Base-by-base conservation (phyloP, 257 asterid species). In the Euphrasia confusa region DNA sequence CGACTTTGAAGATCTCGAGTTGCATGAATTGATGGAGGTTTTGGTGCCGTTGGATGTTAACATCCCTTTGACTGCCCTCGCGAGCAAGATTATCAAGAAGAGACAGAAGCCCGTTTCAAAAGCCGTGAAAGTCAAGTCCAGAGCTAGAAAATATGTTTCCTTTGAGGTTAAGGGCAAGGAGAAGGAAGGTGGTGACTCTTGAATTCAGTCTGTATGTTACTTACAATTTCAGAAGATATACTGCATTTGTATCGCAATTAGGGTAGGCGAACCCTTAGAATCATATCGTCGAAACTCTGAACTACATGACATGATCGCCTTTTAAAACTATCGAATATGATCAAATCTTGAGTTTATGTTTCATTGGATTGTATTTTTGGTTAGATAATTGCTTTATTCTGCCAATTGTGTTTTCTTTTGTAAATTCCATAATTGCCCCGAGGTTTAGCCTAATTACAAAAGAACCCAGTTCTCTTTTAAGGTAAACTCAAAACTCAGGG, bases 1-100 rank as follows among this genome's bases (percentile, higher is more conserved):
- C 0, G 96, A 87, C 17, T 63, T 64, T 26, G 90, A 87, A 78
- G 94, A 87, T 64, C 81, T 87, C 30, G 86, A 83, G 17, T 83
- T 90, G 89, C 50, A 17, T 45, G 94, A 87, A 61, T 64, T 87
- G 72, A 72, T 74, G 71, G 60, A 73, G 58, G 18, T 84, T 61
- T 75, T 87, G 26, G 78, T 11, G 50, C 96, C 94, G 12, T 39
- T 87, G 54, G 94, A 83, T 68, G 77, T 87, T 14, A 72, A 71
- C 42, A 68, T 79, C 60, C 87, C 96, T 12, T 47, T 84, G 77
- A 79, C 58, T 58, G 69, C 89, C 63, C 12, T 84, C 65, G 82
- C 90, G 6, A n/a, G 33, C 64, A 84, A 79, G 78, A 66, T 78
- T 60, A 56, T 66, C 63, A 81, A 69, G 67, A 78, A 39, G 74